These are phyloP conservation scores for Neurospora sp. DNA, from an alignment of 495 filamentous ascomycete species.

Conservation along the genomic window DNA sequence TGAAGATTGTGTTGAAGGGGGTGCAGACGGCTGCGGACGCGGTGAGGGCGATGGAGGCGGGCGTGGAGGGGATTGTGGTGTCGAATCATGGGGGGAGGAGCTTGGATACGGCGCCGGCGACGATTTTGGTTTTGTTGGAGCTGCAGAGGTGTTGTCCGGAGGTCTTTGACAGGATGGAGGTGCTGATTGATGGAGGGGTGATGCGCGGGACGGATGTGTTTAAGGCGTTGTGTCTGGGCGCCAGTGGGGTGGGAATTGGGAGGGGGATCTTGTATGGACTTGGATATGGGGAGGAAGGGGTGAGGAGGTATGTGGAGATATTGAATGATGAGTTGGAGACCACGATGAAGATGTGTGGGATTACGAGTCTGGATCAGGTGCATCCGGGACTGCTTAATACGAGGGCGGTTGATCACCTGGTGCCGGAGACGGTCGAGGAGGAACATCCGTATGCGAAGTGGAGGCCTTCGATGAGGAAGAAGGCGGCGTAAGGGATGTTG, in stretches of 20 bases:
- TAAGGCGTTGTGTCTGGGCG: conserved; percentile 57
- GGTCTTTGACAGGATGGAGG: conserved; percentile 51
- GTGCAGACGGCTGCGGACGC: conserved; percentile 55
- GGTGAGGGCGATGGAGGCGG: conserved; percentile 39
- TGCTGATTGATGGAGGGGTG: conserved; percentile 60
- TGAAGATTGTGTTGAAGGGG: conserved; percentile 55
- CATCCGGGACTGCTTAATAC: conserved; percentile 64
- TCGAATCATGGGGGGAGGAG: conserved; percentile 64
- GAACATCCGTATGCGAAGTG: conserved; percentile 56
- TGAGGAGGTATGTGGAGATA: conserved; percentile 54
- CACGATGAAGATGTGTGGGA: conserved; percentile 68
- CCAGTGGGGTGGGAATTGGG: conserved; percentile 54
- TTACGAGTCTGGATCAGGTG: conserved; percentile 60
- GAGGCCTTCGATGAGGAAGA: conserved; percentile 14
- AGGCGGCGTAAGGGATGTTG: neutral
- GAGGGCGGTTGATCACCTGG: conserved; percentile 55
- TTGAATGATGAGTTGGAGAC: conserved; percentile 68
- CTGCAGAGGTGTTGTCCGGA: conserved; percentile 48
- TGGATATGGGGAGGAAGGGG: conserved; percentile 66
- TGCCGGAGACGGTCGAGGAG: conserved; percentile 37
- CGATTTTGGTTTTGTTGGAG: conserved; percentile 53
- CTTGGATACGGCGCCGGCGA: conserved; percentile 52
- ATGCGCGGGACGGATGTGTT: conserved; percentile 56
- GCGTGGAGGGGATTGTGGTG: conserved; percentile 49
- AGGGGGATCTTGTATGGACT: conserved; percentile 49